Evolutionary conservation across 2,329 filamentous ascomycete genomes (phyloP).

Genomic region (Sporothrix curviconia): DNA sequence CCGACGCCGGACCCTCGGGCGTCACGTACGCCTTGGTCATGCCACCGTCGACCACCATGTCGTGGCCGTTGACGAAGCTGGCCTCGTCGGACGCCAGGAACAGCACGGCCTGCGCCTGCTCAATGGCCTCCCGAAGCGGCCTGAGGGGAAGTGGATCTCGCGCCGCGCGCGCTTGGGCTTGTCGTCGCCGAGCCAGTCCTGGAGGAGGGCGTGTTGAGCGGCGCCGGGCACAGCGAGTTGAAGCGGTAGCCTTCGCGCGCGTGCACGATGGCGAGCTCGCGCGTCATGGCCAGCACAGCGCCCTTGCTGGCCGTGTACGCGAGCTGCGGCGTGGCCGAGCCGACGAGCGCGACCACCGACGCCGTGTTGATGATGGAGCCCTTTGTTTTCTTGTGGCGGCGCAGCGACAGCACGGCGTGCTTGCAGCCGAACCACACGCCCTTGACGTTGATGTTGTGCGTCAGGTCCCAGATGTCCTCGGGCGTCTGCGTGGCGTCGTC

Average conservation of each 20-base stretch:
- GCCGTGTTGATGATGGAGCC: constrained; percentile 90
- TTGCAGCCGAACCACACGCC: constrained; percentile 96
- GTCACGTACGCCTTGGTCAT: constrained; percentile 89
- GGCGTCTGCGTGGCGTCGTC: constrained; percentile 75
- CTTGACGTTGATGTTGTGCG: constrained; percentile 93
- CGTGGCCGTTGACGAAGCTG: constrained; percentile 82
- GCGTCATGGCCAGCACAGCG: constrained; percentile 81
- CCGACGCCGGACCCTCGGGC: constrained; percentile 50
- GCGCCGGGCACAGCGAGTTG: constrained; percentile 84
- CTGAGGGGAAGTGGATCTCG: constrained; percentile 83
- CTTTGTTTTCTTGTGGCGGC: constrained; percentile 69
- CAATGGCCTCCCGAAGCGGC: constrained; percentile 90
- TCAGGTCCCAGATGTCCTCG: constrained; percentile 90
- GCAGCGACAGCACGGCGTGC: constrained; percentile 77
- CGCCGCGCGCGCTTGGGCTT: constrained; percentile 70
- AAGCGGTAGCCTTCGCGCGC: constrained; percentile 83
- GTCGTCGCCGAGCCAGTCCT: constrained; percentile 91
- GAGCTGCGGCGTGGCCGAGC: constrained; percentile 79
- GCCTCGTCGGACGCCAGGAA: constrained; percentile 84
- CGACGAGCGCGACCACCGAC: constrained; percentile 79
- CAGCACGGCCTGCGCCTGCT: constrained; percentile 83
- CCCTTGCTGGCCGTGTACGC: constrained; percentile 94
- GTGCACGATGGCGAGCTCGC: constrained; percentile 87
- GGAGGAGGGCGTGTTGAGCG: constrained; percentile 87
- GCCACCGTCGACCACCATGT: constrained; percentile 93